Base-by-base conservation (phyloP, 306 rosid species). In the Cucurbita maxima region DNA sequence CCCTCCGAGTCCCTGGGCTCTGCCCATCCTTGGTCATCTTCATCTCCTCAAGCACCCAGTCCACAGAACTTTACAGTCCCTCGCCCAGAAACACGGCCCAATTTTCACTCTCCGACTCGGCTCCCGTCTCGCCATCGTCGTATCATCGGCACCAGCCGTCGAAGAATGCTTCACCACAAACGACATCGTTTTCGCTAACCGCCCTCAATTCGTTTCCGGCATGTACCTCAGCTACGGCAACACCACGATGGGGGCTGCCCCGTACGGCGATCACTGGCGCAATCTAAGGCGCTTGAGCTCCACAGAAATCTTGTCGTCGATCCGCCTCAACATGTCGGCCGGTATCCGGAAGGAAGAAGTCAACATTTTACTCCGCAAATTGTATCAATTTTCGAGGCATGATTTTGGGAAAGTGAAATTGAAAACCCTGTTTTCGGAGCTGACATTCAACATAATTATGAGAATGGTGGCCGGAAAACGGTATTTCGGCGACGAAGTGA, bases 191-290 rank as follows among this genome's bases (percentile, higher is more conserved):
- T 45, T 67, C 19, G 90, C 89, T 0, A 84, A 83, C 72, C 90
- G 94, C 10, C 34, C 80, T 0, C 60, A 5, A 5, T 40, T 75
- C 2, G 13, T 58, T 2, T 58, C 3, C n/a, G 52, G 62, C 53
- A 83, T 81, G 79, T 71, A 78, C 61, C 36, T 88, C 0, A 75
- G 20, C 50, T 88, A 72, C 58, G 58, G 85, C 78, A 2, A 77
- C 53, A 79, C 83, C 78, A 72, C 55, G 0, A 1, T 88, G 0
- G 3, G 56, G 0, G 0, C 71, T 0, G 2, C 94, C 0, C 62
- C 89, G 0, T 83, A 88, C 34, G 94, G 94, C 8, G 89, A 88
- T 3, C 89, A 83, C 51, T 88, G 94, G 94, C 89, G 90, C 11
- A 88, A 88, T 76, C 16, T 84, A 1, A 86, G 90, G 0, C 90